These are phyloP conservation scores for Hygrophoropsis aurantiaca DNA, from an alignment of 768 basidiomycete species.

Conservation along the genomic window DNA sequence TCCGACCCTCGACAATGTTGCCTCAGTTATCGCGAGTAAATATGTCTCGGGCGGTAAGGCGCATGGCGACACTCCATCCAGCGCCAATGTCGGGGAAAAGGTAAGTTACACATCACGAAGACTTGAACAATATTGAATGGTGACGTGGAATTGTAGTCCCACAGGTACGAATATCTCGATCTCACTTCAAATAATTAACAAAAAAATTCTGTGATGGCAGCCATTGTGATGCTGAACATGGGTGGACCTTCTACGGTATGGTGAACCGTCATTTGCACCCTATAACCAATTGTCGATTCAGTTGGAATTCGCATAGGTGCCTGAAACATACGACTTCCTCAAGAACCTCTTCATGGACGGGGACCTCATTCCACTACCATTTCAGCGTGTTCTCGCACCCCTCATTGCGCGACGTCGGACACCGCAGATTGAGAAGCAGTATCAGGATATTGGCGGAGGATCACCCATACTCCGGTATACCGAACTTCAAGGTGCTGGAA, in stretches of 20 bases:
- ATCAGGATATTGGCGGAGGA: slow-evolving; percentile 92
- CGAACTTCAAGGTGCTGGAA: slow-evolving; percentile 80
- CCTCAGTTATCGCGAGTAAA: slow-evolving; percentile 16
- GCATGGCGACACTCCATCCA: slow-evolving; percentile 46
- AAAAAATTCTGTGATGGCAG: slow-evolving; percentile 37
- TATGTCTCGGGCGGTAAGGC: slow-evolving; percentile 28
- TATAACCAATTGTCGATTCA: slow-evolving; percentile 3
- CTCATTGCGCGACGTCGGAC: slow-evolving; percentile 86
- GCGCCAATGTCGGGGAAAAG: slow-evolving; percentile 42
- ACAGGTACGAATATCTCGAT: slow-evolving; percentile 46
- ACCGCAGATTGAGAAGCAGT: slow-evolving; percentile 92
- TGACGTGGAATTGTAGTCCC: slow-evolving; percentile 42
- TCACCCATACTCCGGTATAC: slow-evolving; percentile 95
- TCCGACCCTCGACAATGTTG: slow-evolving; percentile 27
- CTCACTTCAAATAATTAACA: slow-evolving; percentile 10
- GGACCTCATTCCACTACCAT: slow-evolving; percentile 94
- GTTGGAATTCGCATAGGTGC: slow-evolving; percentile 51
- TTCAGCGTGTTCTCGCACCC: slow-evolving; percentile 86
- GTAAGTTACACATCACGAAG: slow-evolving; percentile 27
- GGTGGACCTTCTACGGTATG: slow-evolving; percentile 89
- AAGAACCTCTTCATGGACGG: slow-evolving; percentile 88
- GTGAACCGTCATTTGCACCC: slow-evolving; percentile 20
- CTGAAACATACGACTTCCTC: slow-evolving; percentile 91
- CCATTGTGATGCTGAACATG: slow-evolving; percentile 98
- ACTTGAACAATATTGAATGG: background rate